Conservation (phyloP, 202 grass and related monocot genomes). For the Dendrocalamus latiflorus region DNA sequence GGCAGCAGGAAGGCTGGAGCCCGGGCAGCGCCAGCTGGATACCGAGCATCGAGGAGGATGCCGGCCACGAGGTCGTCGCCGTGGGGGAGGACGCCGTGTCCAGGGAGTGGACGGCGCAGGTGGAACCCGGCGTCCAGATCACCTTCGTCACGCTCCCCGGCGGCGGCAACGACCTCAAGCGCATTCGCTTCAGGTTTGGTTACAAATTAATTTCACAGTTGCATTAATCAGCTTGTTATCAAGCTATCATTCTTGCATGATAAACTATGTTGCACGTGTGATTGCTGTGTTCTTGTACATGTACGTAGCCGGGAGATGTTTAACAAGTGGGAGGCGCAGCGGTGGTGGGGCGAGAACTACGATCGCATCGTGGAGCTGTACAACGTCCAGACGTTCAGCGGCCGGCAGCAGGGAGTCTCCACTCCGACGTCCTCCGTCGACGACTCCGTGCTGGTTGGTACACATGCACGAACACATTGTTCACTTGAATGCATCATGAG, state of each 20-base stretch:
- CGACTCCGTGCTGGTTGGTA: conserved; percentile 56
- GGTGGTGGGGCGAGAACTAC: conserved; percentile 99
- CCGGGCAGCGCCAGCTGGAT: conserved; percentile 9
- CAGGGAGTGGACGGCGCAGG: conserved; percentile 90
- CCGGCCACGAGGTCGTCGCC: conserved; percentile 15
- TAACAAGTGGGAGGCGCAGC: conserved; percentile 99
- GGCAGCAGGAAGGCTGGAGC: conserved; percentile 18
- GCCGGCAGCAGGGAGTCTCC: conserved; percentile 55
- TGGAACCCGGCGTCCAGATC: conserved; percentile 94
- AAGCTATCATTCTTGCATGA: not conserved
- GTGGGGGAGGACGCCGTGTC: conserved; percentile 39
- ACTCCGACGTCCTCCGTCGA: conserved; percentile 82
- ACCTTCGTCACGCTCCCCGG: conserved; percentile 77
- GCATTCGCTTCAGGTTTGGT: conserved; percentile 88
- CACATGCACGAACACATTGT: too few relatives aligned
- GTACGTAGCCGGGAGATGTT: conserved; percentile 74
- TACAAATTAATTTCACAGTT: not conserved
- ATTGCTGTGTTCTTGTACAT: not conserved
- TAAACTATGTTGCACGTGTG: not conserved
- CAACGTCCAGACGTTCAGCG: conserved; percentile 90
- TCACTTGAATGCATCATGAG: not conserved
- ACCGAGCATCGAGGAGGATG: conserved; percentile 5
- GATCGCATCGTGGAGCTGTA: conserved; percentile 97
- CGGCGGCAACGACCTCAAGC: conserved; percentile 92
- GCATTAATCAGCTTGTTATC: not conserved